phyloP scores from a whole-genome alignment of 1,284 basidiomycete species.

The Tilletia setariae region DNA sequence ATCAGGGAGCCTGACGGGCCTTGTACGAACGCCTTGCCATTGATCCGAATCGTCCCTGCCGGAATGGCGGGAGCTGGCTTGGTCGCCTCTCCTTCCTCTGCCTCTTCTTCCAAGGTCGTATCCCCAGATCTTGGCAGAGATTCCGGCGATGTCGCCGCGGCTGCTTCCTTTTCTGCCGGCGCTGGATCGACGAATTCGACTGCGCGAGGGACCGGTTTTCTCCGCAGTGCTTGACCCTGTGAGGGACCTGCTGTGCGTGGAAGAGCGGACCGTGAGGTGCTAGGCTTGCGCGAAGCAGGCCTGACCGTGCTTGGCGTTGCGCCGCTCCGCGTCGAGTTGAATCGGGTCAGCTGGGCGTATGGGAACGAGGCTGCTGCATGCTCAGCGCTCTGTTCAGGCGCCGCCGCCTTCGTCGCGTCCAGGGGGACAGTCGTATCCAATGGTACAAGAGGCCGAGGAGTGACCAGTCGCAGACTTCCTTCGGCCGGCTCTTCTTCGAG shows the following conservation, averaged over 20 bases:
- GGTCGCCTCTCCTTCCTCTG: neutral
- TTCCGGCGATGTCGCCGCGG: neutral
- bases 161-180: neutral
- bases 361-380: no score
- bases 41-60: slow-evolving; percentile 1
- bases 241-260: slow-evolving; percentile 11
- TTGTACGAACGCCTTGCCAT: slow-evolving; percentile 38
- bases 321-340: neutral
- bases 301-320: neutral
- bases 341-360: no score
- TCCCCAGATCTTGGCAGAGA: no score
- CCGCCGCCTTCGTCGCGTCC: neutral
- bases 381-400: neutral
- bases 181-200: neutral
- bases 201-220: slow-evolving; percentile 2
- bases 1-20: slow-evolving; percentile 41
- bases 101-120: neutral
- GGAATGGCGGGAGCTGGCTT: neutral
- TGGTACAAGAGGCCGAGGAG: neutral
- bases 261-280: neutral
- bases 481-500: no score
- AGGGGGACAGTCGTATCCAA: no score
- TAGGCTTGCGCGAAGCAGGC: neutral
- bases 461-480: no score
- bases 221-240: neutral